phyloP scores from a whole-genome alignment of 768 basidiomycete species.

The Obba rivulosa region DNA sequence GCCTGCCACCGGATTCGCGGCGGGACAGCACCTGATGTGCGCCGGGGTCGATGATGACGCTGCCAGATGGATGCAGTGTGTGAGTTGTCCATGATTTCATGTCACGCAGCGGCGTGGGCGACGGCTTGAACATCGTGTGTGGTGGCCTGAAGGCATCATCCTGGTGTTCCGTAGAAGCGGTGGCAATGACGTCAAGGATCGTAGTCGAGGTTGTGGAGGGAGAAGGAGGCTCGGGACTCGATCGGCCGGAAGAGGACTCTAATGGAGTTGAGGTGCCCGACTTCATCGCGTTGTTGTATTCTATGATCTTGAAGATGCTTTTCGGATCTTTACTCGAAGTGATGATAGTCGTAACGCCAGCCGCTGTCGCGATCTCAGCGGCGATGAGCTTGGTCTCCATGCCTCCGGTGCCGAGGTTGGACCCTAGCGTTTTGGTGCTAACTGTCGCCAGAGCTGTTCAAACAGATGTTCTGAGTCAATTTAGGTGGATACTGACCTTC shows the following conservation, averaged over 20 bases:
- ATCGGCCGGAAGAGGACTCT: conserved; percentile 21
- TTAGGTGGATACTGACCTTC: conserved; percentile 49
- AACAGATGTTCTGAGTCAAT: no score
- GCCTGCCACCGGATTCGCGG: conserved; percentile 82
- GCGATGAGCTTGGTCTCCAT: conserved; percentile 99
- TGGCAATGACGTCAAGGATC: conserved; percentile 5
- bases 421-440: conserved; percentile 88
- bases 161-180: neutral
- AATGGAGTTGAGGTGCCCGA: conserved; percentile 32
- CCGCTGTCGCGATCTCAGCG: conserved; percentile 93
- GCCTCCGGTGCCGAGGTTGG: conserved; percentile 91
- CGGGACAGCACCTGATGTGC: conserved; percentile 83
- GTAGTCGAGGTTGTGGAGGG: conserved; percentile 2
- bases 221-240: conserved; percentile 12
- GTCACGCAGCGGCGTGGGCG: conserved; percentile 67
- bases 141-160: conserved; percentile 40
- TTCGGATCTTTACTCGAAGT: conserved; percentile 76
- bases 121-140: conserved; percentile 85
- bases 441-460: conserved; percentile 43
- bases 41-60: conserved; percentile 82
- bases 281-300: conserved; percentile 54
- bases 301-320: conserved; percentile 75
- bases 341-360: conserved; percentile 90
- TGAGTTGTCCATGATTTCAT: conserved; percentile 98
- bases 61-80: conserved; percentile 85